Conservation (phyloP, 768 basidiomycete genomes). For the Termitomyces sp. region DNA sequence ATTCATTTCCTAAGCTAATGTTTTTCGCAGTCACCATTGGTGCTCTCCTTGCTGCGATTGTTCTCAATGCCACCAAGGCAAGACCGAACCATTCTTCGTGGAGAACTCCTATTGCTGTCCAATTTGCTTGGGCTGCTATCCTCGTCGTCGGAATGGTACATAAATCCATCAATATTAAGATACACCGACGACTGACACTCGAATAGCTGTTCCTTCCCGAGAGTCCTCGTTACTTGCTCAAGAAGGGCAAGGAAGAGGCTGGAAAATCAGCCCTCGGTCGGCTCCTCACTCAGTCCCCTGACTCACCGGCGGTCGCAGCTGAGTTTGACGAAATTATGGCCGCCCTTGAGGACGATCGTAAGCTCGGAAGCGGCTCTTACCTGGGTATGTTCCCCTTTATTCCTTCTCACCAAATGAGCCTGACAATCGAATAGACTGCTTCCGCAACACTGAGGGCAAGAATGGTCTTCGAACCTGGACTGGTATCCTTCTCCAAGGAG, state of each 20-base stretch:
- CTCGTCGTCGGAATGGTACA: conserved; percentile 59
- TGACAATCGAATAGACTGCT: conserved; percentile 33
- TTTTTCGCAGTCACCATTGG: conserved; percentile 67
- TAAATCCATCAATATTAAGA: not conserved
- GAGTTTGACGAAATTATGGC: conserved; percentile 45
- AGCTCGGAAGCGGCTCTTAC: conserved; percentile 57
- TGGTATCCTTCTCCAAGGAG: conserved; percentile 72
- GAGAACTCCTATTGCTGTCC: conserved; percentile 55
- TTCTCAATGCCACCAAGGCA: conserved; percentile 62
- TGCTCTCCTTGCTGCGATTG: conserved; percentile 62
- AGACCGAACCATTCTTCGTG: conserved; percentile 47
- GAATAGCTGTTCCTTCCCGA: conserved; percentile 16
- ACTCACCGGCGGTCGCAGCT: conserved; percentile 43
- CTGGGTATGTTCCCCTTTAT: conserved; percentile 16
- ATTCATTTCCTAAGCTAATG: conserved; percentile 34
- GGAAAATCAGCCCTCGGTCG: conserved; percentile 60
- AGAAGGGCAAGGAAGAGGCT: conserved; percentile 53
- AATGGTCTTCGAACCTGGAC: conserved; percentile 68
- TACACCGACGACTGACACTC: not conserved
- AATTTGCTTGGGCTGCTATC: conserved; percentile 76
- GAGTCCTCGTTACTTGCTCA: conserved; percentile 77
- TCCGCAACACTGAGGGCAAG: conserved; percentile 54
- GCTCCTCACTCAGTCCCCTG: conserved; percentile 50
- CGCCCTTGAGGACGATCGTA: conserved; percentile 60
- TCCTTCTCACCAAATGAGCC: not conserved